These are phyloP conservation scores for Isoetes taiwanensis DNA, from an alignment of 75 land plant species.

Conservation along the genomic window DNA sequence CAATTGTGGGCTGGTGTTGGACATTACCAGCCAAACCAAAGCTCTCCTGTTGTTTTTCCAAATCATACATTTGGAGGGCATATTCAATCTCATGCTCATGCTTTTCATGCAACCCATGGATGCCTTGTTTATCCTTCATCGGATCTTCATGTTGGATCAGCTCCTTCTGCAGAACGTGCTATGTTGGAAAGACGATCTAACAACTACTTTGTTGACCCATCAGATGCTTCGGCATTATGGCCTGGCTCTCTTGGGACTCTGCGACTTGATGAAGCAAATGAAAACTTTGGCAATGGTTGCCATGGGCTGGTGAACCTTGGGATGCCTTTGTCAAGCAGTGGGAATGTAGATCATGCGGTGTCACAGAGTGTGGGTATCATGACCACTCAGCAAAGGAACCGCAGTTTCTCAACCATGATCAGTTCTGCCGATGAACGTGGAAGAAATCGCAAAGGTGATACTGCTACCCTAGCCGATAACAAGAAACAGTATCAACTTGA, in stretches of 20 bases:
- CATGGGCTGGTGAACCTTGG: constrained; percentile 28
- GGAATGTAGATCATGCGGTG: constrained; percentile 30
- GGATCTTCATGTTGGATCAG: constrained; percentile 39
- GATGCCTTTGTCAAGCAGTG: constrained; percentile 30
- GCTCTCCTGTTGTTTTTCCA: constrained; percentile 39
- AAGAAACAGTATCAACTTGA: constrained; percentile 93
- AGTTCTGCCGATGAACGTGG: constrained; percentile 25
- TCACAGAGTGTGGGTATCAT: constrained; percentile 46
- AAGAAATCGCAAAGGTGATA: too few species aligned
- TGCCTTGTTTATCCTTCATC: constrained; percentile 26
- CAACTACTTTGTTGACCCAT: constrained; percentile 50
- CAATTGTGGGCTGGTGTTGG: too few species aligned
- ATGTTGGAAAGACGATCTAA: constrained; percentile 47
- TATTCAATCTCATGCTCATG: too few species aligned
- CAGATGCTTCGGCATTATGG: constrained; percentile 34
- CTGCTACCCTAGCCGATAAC: constrained; percentile 49
- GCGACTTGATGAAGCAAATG: constrained; percentile 19
- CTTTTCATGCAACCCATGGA: constrained; percentile 11
- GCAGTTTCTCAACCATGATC: constrained; percentile 22
- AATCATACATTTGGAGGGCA: constrained; percentile 33
- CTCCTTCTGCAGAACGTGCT: constrained; percentile 51
- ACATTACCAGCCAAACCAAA: too few species aligned
- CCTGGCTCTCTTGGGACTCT: too few species aligned
- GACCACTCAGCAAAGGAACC: constrained; percentile 36
- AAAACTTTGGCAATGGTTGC: constrained; percentile 42